phyloP scores from a whole-genome alignment of 2,329 filamentous ascomycete species.

The Tolypocladium sp. region DNA sequence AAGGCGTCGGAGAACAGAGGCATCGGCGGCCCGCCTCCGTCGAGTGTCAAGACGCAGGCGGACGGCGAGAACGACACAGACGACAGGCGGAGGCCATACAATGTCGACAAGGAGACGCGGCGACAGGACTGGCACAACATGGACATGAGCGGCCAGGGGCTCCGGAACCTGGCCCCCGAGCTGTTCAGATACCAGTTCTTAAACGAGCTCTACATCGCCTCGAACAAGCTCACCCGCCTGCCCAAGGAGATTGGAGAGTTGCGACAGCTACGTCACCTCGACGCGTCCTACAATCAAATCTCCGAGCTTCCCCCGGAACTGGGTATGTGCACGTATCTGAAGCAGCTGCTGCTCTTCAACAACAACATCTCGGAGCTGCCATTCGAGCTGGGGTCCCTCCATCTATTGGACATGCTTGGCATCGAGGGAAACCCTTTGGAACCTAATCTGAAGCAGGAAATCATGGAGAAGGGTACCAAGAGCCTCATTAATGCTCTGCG shows the following conservation, averaged over 20 bases:
- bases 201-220: conserved; percentile 85
- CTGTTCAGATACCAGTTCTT: conserved; percentile 86
- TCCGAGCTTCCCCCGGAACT: conserved; percentile 77
- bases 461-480: conserved; percentile 82
- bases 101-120: conserved; percentile 56
- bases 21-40: conserved; percentile 44
- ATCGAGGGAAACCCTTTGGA: conserved; percentile 87
- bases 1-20: conserved; percentile 64
- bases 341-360: conserved; percentile 79
- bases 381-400: conserved; percentile 79
- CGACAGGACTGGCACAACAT: conserved; percentile 86
- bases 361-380: conserved; percentile 80
- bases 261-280: conserved; percentile 71
- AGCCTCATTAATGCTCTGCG: conserved; percentile 74
- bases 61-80: conserved; percentile 44
- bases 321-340: conserved; percentile 92
- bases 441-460: conserved; percentile 64
- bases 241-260: conserved; percentile 75
- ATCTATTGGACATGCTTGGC: conserved; percentile 79
- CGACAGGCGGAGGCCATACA: conserved; percentile 52
- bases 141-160: conserved; percentile 91
- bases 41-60: conserved; percentile 36
- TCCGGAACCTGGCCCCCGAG: conserved; percentile 69
- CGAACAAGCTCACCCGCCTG: conserved; percentile 79
- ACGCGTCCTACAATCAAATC: conserved; percentile 83